Percentiles rank a stretch among this genome's conserved stretches.
Conservation (phyloP, 768 basidiomycete species). For the Trametes meyenii region DNA sequence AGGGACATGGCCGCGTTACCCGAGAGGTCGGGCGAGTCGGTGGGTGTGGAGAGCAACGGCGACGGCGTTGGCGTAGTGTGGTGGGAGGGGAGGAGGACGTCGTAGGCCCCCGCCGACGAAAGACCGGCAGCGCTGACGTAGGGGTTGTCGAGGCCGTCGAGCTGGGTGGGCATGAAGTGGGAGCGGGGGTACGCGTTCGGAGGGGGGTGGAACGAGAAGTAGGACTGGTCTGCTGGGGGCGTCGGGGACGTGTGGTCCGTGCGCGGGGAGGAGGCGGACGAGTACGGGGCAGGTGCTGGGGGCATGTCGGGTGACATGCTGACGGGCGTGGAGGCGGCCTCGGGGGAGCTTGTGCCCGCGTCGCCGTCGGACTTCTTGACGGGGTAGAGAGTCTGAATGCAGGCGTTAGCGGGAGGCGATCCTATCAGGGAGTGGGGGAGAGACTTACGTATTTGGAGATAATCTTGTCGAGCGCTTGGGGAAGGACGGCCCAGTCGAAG, state of each 20-base stretch:
- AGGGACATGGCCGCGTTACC: slow-evolving; percentile 4
- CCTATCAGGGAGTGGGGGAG: not conserved
- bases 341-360: not conserved
- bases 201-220: slow-evolving; percentile 14
- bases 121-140: slow-evolving; percentile 3
- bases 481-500: slow-evolving; percentile 74
- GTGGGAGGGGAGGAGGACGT: slow-evolving; percentile 15
- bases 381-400: slow-evolving; percentile 15
- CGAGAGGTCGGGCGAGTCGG: slow-evolving; percentile 11
- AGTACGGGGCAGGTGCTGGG: slow-evolving; percentile 10
- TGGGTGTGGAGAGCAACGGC: slow-evolving; percentile 14
- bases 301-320: slow-evolving; percentile 12
- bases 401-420: not conserved
- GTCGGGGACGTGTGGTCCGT: slow-evolving; percentile 5
- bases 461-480: slow-evolving; percentile 76
- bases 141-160: slow-evolving; percentile 11
- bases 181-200: not conserved
- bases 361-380: slow-evolving; percentile 10
- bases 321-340: slow-evolving; percentile 2
- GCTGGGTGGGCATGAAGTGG: not conserved
- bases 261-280: slow-evolving; percentile 10
- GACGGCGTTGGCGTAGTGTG: slow-evolving; percentile 15
- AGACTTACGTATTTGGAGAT: slow-evolving; percentile 78
- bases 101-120: slow-evolving; percentile 6
- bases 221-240: slow-evolving; percentile 2